These are phyloP conservation scores for Lepidopterella palustris DNA, from an alignment of 495 filamentous ascomycete species.

Conservation along the genomic window DNA sequence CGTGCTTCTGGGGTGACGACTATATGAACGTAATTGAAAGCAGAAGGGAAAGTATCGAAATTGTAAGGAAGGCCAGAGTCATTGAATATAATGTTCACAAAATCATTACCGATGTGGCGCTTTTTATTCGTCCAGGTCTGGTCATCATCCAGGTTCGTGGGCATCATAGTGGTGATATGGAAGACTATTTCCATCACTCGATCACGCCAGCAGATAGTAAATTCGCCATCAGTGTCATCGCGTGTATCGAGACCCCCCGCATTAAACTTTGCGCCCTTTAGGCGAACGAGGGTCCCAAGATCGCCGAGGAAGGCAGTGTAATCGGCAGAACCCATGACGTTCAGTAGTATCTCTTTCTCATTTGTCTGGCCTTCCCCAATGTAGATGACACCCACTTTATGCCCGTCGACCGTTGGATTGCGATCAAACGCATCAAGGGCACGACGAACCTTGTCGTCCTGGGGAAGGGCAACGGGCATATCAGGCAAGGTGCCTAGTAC, in stretches of 20 bases:
- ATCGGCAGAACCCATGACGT: constrained; percentile 72
- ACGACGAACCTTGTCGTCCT: constrained; percentile 71
- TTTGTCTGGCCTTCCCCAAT: constrained; percentile 73
- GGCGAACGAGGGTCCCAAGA: constrained; percentile 69
- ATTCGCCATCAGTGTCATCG: constrained; percentile 71
- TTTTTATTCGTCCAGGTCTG: constrained; percentile 79
- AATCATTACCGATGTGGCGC: constrained; percentile 93
- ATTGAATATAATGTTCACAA: constrained; percentile 97
- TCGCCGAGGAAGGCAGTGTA: constrained; percentile 77
- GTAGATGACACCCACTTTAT: constrained; percentile 93
- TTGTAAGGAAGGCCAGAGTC: constrained; percentile 80
- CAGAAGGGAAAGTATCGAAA: constrained; percentile 86
- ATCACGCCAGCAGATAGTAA: constrained; percentile 88
- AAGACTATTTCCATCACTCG: constrained; percentile 92
- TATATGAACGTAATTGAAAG: constrained; percentile 95
- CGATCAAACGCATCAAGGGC: constrained; percentile 77
- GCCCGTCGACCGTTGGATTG: constrained; percentile 84
- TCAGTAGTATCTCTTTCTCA: constrained; percentile 77
- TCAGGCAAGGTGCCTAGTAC: constrained; percentile 1
- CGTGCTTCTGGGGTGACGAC: constrained; percentile 82
- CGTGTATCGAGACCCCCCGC: constrained; percentile 82
- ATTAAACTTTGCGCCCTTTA: constrained; percentile 81
- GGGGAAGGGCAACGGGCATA: constrained; percentile 61
- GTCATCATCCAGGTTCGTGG: constrained; percentile 70
- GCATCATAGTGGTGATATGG: constrained; percentile 96